phyloP scores from a whole-genome alignment of 1,284 basidiomycete genomes.

The Mycena sp. region DNA sequence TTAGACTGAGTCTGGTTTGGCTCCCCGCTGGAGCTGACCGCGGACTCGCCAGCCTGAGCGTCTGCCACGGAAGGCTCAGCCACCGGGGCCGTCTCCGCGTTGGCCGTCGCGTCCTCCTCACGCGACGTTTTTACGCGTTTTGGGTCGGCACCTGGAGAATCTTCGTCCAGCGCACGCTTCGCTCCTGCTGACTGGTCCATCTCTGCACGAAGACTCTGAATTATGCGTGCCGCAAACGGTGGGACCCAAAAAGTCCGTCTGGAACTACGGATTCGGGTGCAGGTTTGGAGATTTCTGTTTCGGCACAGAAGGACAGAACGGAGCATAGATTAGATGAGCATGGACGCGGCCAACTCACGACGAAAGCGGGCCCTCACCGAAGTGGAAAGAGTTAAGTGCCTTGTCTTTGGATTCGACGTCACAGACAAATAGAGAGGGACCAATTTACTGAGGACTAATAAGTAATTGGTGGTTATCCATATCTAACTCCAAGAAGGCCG shows the following conservation, averaged over 20 bases:
- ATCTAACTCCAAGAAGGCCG: too few species aligned
- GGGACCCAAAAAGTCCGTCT: not conserved
- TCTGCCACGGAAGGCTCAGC: not conserved
- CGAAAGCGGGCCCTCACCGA: not conserved
- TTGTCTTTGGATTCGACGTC: not conserved
- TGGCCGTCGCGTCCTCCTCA: too few species aligned
- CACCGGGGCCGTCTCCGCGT: constrained; percentile 11
- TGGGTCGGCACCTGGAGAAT: constrained; percentile 1
- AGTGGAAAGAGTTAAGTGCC: not conserved
- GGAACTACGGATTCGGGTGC: not conserved
- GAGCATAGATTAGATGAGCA: constrained; percentile 14
- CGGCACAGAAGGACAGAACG: not conserved
- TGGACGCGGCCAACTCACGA: not conserved
- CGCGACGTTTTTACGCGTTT: too few species aligned
- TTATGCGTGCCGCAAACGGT: not conserved
- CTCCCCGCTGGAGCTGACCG: too few species aligned
- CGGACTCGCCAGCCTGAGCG: too few species aligned
- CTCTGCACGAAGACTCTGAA: not conserved
- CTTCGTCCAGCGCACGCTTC: not conserved
- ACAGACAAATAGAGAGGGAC: too few species aligned
- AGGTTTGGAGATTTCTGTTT: not conserved
- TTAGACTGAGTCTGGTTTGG: too few species aligned
- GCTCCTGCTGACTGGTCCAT: constrained; percentile 13
- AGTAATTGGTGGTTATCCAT: too few species aligned
- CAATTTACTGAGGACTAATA: not conserved